These are phyloP conservation scores for Lanmaoa pseudosensibilis DNA, from an alignment of 768 basidiomycete genomes.

Conservation along the genomic window DNA sequence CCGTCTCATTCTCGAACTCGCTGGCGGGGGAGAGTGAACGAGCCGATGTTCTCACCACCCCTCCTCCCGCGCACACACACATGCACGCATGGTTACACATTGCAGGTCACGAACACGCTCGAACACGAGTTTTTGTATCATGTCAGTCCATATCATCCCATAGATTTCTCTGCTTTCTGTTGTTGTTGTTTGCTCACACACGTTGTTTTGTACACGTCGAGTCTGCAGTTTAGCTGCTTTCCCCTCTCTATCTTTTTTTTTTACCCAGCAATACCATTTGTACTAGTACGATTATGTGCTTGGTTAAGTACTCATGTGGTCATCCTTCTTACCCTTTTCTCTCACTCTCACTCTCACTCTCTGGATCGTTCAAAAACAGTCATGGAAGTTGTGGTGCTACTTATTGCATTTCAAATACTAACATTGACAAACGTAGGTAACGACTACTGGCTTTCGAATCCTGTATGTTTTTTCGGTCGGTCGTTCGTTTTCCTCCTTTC, in stretches of 20 bases:
- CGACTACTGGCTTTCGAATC: not conserved
- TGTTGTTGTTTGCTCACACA: constrained; percentile 12
- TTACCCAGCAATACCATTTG: constrained; percentile 19
- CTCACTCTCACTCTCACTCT: not conserved
- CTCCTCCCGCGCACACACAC: not conserved
- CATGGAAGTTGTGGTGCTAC: not conserved
- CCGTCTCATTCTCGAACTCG: constrained; percentile 89
- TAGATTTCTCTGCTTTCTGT: constrained; percentile 15
- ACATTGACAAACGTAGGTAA: not conserved
- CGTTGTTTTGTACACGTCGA: constrained; percentile 5
- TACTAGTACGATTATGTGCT: constrained; percentile 15
- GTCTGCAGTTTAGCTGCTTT: not conserved
- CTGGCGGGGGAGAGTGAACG: constrained; percentile 55
- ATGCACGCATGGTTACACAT: not conserved
- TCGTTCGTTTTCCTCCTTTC: not conserved
- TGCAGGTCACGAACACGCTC: not conserved
- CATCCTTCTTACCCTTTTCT: not conserved
- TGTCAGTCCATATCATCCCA: constrained; percentile 5
- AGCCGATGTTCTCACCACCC: too few relatives aligned
- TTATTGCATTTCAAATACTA: not conserved
- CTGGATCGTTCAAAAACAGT: not conserved
- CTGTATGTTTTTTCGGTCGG: not conserved
- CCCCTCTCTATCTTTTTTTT: not conserved
- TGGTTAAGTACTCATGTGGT: constrained; percentile 19
- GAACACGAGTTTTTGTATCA: constrained; percentile 8